phyloP scores from a whole-genome alignment of 306 rosid genomes.

The barrel medic (Medicago truncatula) region DNA sequence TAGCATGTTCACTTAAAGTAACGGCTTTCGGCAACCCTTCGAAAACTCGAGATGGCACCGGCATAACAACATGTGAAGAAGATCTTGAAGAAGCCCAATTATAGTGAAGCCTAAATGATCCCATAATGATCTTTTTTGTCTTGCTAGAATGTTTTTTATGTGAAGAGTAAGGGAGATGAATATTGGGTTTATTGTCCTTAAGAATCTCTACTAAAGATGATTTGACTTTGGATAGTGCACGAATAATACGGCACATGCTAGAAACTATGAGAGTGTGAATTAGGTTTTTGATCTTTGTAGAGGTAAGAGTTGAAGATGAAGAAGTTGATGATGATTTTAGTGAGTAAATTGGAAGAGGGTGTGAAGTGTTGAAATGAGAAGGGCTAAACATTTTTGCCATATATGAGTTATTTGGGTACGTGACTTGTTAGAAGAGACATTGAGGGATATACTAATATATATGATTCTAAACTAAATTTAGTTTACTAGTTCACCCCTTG shows the following conservation, averaged over 20 bases:
- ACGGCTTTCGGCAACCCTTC: constrained; percentile 43
- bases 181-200: constrained; percentile 45
- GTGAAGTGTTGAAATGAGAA: constrained; percentile 49
- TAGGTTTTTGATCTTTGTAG: constrained; percentile 64
- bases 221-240: constrained; percentile 64
- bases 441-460: constrained; percentile 1
- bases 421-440: not conserved
- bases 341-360: constrained; percentile 62
- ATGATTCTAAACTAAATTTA: constrained; percentile 33
- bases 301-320: constrained; percentile 50
- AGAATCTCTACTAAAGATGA: constrained; percentile 42
- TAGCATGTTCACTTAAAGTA: not conserved
- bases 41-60: constrained; percentile 56
- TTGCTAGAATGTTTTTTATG: constrained; percentile 35
- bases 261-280: constrained; percentile 69
- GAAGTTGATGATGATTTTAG: constrained; percentile 35
- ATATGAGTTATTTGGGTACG: not conserved
- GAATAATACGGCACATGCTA: constrained; percentile 59
- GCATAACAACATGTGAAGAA: constrained; percentile 63
- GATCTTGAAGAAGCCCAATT: constrained; percentile 75
- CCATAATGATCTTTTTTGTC: constrained; percentile 58
- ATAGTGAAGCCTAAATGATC: constrained; percentile 90
- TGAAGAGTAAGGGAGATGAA: constrained; percentile 1
- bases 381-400: constrained; percentile 53
- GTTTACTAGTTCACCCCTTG: constrained; percentile 63